phyloP scores from a whole-genome alignment of 2,329 filamentous ascomycete genomes.

The Apiospora rasikravindrae region DNA sequence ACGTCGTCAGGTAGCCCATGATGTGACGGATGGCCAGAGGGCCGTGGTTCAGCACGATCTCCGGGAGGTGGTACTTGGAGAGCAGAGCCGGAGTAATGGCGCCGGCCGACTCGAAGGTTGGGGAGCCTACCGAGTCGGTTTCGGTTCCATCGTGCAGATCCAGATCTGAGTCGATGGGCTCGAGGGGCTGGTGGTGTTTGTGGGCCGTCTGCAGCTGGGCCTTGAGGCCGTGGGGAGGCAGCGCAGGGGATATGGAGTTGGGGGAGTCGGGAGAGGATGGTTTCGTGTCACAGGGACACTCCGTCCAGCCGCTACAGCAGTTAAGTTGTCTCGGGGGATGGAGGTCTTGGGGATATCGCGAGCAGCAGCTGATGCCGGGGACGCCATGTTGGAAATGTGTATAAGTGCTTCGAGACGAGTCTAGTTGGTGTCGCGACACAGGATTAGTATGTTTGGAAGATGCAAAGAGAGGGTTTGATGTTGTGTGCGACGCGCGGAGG shows the following conservation, averaged over 20 bases:
- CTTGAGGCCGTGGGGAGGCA: conserved; percentile 81
- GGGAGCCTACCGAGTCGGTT: conserved; percentile 48
- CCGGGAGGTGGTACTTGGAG: conserved; percentile 87
- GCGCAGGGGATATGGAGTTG: conserved; percentile 89
- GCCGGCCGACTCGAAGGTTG: conserved; percentile 72
- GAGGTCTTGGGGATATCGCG: conserved; percentile 70
- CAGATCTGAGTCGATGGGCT: conserved; percentile 82
- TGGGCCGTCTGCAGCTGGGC: conserved; percentile 64
- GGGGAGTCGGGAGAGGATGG: conserved; percentile 85
- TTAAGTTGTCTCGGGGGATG: conserved; percentile 70
- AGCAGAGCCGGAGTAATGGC: conserved; percentile 85
- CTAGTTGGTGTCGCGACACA: conserved; percentile 40
- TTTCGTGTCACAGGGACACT: conserved; percentile 66
- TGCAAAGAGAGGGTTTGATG: background rate
- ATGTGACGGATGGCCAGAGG: conserved; percentile 94
- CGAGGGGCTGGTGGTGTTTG: conserved; percentile 46
- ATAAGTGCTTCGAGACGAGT: conserved; percentile 51
- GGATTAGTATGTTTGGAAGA: conserved; percentile 34
- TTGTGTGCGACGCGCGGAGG: conserved; percentile 31
- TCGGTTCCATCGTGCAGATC: conserved; percentile 77
- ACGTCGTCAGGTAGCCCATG: conserved; percentile 91
- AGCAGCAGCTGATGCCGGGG: conserved; percentile 66
- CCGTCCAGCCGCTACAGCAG: conserved; percentile 70
- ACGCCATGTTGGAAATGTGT: conserved; percentile 63
- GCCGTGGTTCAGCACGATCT: conserved; percentile 87